Conservation (phyloP, 345 rosid genomes). For the Melastoma malabathricum region DNA sequence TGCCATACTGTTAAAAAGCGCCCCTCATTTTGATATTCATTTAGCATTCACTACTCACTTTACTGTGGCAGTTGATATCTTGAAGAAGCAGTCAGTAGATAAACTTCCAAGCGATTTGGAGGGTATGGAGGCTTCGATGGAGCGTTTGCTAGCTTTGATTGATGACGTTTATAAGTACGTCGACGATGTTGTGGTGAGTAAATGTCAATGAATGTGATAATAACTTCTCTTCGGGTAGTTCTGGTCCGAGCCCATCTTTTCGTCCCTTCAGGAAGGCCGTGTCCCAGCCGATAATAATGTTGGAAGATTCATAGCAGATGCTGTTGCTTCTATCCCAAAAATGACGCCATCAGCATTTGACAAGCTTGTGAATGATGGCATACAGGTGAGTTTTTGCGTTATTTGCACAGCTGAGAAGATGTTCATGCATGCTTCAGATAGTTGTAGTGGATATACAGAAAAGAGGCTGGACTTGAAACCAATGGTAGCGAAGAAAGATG, state of each 20-base stretch:
- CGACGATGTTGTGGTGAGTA: constrained; percentile 72
- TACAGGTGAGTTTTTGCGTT: constrained; percentile 45
- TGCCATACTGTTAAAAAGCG: background rate
- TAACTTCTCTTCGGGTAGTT: constrained; percentile 1
- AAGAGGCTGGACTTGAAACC: too few species aligned
- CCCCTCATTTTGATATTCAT: background rate
- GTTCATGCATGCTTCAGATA: background rate
- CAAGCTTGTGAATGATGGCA: constrained; percentile 68
- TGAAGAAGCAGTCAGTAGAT: constrained; percentile 58
- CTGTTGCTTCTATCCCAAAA: constrained; percentile 64
- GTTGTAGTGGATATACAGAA: too few species aligned
- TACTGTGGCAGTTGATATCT: constrained; percentile 41
- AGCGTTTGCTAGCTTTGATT: constrained; percentile 46
- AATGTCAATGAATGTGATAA: background rate
- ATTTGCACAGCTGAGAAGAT: background rate
- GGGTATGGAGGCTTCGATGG: constrained; percentile 91
- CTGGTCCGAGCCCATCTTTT: constrained; percentile 1
- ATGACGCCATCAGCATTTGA: constrained; percentile 62
- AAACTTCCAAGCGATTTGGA: constrained; percentile 92
- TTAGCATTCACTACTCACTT: background rate
- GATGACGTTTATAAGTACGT: constrained; percentile 71
- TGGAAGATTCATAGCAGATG: constrained; percentile 60
- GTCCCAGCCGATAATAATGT: constrained; percentile 52
- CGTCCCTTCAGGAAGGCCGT: constrained; percentile 48
- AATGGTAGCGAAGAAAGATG: background rate